phyloP scores from a whole-genome alignment of 176 grass and related monocot species.

The Saccharum spontaneum region DNA sequence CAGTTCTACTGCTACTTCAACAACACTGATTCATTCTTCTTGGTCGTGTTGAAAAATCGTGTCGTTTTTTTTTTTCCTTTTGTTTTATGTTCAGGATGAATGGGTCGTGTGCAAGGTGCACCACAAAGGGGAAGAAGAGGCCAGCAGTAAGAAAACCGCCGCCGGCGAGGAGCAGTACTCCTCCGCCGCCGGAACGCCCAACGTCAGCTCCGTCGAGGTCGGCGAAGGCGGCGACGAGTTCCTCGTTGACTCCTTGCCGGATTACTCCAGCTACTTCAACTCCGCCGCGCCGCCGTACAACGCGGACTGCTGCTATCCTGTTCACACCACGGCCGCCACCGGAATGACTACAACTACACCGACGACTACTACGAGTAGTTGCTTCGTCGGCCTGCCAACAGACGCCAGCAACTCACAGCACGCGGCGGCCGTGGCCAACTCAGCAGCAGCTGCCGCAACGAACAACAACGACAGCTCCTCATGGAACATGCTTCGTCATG shows the following conservation, averaged over 20 bases:
- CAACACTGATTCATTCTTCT: background rate
- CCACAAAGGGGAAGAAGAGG: background rate
- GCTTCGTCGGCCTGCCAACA: constrained; percentile 17
- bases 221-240: constrained; percentile 22
- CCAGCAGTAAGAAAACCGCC: background rate
- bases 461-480: background rate
- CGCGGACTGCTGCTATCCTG: background rate
- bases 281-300: constrained; percentile 13
- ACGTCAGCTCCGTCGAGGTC: constrained; percentile 34
- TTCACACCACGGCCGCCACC: background rate
- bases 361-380: background rate
- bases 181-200: constrained; percentile 26
- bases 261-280: constrained; percentile 35
- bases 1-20: background rate
- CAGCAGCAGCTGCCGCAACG: background rate
- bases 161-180: constrained; percentile 2
- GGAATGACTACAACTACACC: background rate
- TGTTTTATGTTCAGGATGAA: constrained; percentile 18
- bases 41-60: background rate
- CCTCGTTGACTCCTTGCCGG: constrained; percentile 21
- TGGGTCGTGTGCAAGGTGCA: constrained; percentile 44
- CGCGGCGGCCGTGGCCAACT: background rate
- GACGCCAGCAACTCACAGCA: background rate
- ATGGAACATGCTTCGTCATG: constrained; percentile 17
- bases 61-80: too few species aligned